Conservation (phyloP, 805 yeast species). For the Saccharomycopsis fodiens region DNA sequence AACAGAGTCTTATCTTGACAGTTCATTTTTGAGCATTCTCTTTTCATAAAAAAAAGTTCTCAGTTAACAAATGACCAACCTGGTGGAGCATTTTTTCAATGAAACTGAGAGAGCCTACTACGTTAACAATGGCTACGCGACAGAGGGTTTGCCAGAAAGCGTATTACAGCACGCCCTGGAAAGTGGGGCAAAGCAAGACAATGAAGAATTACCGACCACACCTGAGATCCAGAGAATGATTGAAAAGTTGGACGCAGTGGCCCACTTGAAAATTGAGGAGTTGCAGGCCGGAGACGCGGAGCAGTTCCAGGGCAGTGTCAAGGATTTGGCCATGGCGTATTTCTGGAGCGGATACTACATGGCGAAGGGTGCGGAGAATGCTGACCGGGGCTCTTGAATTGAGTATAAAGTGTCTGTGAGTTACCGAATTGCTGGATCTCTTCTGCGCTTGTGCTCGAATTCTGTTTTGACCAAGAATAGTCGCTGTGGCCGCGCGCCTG, state of each 20-base stretch:
- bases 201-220: neutral
- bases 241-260: neutral
- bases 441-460: too few relatives aligned
- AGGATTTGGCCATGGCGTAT: slow-evolving; percentile 2
- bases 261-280: neutral
- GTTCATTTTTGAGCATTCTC: too few relatives aligned
- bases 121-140: neutral
- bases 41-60: too few relatives aligned
- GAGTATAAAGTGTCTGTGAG: too few relatives aligned
- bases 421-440: too few relatives aligned
- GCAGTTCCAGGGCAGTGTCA: neutral
- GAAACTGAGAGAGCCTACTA: neutral
- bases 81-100: neutral
- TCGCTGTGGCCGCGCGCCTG: too few relatives aligned
- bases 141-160: neutral
- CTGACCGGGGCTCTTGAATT: too few relatives aligned
- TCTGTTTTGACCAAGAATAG: too few relatives aligned
- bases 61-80: neutral
- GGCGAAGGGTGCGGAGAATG: too few relatives aligned
- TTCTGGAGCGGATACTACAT: slow-evolving; percentile 9
- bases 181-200: neutral
- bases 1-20: too few relatives aligned
- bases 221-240: neutral
- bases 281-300: neutral
- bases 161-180: neutral